phyloP scores from a whole-genome alignment of 2,329 filamentous ascomycete genomes.

The Colletotrichum chlorophyti region DNA sequence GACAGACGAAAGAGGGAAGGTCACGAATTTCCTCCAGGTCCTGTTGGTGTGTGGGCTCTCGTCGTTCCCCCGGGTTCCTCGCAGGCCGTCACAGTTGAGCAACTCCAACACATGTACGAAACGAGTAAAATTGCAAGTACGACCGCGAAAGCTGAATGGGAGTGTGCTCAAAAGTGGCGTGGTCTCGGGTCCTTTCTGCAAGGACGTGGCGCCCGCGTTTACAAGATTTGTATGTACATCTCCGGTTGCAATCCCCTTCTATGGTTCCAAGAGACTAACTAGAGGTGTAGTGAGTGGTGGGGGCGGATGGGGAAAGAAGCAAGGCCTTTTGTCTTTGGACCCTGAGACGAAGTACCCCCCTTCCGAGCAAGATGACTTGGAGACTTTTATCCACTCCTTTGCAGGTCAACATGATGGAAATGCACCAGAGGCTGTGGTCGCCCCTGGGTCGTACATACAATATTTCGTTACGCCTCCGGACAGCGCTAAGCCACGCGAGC shows the following conservation, averaged over 20 bases:
- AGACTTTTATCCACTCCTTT: conserved; percentile 53
- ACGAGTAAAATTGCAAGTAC: not conserved
- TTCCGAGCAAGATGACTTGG: conserved; percentile 57
- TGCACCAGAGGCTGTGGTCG: conserved; percentile 61
- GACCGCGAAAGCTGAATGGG: conserved; percentile 22
- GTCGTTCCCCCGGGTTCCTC: conserved; percentile 56
- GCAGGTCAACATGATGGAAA: conserved; percentile 33
- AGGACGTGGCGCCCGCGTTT: conserved; percentile 44
- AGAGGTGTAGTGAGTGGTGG: conserved; percentile 72
- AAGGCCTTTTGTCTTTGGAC: conserved; percentile 80
- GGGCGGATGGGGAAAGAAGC: conserved; percentile 84
- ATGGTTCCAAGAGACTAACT: not conserved
- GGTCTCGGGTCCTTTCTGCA: no score
- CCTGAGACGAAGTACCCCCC: conserved; percentile 65
- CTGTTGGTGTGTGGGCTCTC: conserved; percentile 76
- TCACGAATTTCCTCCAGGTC: conserved; percentile 43
- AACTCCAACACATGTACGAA: not conserved
- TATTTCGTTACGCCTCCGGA: conserved; percentile 61
- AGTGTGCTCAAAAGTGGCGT: conserved; percentile 4
- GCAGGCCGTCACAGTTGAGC: conserved; percentile 10
- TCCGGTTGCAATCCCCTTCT: not conserved
- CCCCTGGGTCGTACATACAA: conserved; percentile 69
- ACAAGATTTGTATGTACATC: conserved; percentile 51
- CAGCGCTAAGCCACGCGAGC: conserved; percentile 22
- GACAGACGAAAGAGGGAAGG: conserved; percentile 45